Base-by-base conservation (phyloP, 768 basidiomycete species). In the Mycena leptocephala region DNA sequence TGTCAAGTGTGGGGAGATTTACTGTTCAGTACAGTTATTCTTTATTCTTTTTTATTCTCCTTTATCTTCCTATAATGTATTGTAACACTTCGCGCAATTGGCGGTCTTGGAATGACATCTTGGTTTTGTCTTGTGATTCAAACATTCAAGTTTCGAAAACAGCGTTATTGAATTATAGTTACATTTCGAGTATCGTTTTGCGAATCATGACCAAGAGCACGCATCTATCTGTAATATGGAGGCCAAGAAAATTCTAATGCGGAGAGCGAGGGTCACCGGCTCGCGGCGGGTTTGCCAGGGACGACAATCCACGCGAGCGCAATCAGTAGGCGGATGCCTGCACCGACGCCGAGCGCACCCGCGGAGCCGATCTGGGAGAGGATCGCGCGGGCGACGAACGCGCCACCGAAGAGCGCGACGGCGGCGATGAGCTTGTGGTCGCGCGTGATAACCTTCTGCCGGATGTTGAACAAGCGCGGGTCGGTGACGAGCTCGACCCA, bases 401-500 rank as follows among this genome's bases (percentile, higher is more conserved):
- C 95, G 14, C 96, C 96, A 32, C 94, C 22, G 83, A 97, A 95
- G 66, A 97, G 89, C n/a, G 90, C 82, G 41, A 85, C 33, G 69
- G 94, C 92, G 4, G 92, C 95, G 79, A 95, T 86, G 56, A 92
- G 80, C 81, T 93, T 92, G 84, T 95, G 92, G 82, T 97, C 95
- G 59, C 95, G 92, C 1, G 92, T 87, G 11, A 81, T 82, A 75
- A 94, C 89, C 64, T 84, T 85, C 63, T 89, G 86, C 48, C 88
- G 88, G 58, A 90, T 70, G 30, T 88, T 80, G 88, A 97, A 94
- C 26, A 97, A 90, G 59, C 90, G 84, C 0, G 96, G 96, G 82
- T 96, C 95, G 63, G 93, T 93, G 89, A 95, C 90, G 61, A 97
- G 90, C 79, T 97, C 96, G 78, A 96, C 95, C 95, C 95, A 97